Evolutionary conservation across 129 eudicot genomes (phyloP), one percentile per base, ranked within the genome.

Genomic region (Tagetes erecta): DNA sequence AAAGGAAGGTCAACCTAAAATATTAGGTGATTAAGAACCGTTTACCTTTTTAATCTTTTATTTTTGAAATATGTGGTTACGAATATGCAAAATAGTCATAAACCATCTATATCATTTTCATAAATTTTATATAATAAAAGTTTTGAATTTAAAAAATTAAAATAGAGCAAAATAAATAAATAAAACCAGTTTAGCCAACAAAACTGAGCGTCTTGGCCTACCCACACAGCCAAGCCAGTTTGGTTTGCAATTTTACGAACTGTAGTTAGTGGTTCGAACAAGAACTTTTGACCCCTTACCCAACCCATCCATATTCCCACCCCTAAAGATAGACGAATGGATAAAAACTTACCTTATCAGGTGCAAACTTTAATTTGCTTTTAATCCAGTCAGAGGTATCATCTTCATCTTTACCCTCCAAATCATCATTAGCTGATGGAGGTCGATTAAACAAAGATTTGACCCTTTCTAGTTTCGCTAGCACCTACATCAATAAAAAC

Each of bases 391-490:
- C 89, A 14, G 96, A 79, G 63, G 84, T 44, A 59, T 88, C 97
- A 56, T 84, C 95, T 38, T 86, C 87, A 63, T 63, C 52, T 64
- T 55, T 78, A 63, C 83, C 85, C 55, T 81, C 70, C 36, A 72
- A 56, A 66, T 84, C 87, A 77, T 67, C 67, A 70, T 79, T 64
- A 60, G 88, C 50, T 53, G 55, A 83, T 66, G 72, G 71, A 40
- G 80, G 66, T 42, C 77, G 77, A 12, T 79, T 35, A 64, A 80
- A 76, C 76, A 90, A 36, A 3, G 80, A 53, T 75, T 87, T 88
- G 31, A 87, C 85, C 81, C 71, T 82, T 58, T 94, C 88, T 51
- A 94, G 97, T 84, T 72, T 94, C 49, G 95, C 92, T 30, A 93
- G 85, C 72, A 86, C 81, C 98, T 93, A 46, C 60, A 62, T 35